Percentiles rank a stretch among this genome's conserved stretches.
Evolutionary conservation across 225 moss, liverwort and hornwort species (phyloP).

Genomic region (Rhytidiadelphus loreus): DNA sequence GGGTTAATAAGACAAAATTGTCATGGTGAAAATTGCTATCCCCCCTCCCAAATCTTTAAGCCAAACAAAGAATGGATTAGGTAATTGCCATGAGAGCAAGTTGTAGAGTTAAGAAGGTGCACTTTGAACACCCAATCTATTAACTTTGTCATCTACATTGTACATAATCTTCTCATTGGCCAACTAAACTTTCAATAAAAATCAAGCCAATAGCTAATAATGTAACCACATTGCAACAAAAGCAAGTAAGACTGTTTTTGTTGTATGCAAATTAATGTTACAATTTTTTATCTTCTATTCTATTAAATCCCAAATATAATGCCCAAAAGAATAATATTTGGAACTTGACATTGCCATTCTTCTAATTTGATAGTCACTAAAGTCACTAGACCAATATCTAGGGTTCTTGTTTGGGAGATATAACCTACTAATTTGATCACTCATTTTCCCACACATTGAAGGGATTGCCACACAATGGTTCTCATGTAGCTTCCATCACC

Average conservation of each 20-base stretch:
- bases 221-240: not conserved
- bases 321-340: fast-evolving
- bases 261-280: not conserved
- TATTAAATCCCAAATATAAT: not conserved
- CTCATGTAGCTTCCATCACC: not conserved
- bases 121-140: not conserved
- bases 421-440: not conserved
- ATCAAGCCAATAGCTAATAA: too few relatives aligned
- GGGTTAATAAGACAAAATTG: fast-evolving
- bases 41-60: not conserved
- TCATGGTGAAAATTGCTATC: not conserved
- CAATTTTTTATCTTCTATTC: not conserved
- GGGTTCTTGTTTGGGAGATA: fast-evolving
- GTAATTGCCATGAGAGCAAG: fast-evolving
- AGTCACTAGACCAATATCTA: not conserved
- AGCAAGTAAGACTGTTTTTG: too few relatives aligned
- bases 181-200: not conserved
- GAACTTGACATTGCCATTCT: not conserved
- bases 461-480: fast-evolving
- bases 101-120: too few relatives aligned
- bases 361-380: not conserved
- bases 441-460: not conserved
- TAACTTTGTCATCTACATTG: not conserved
- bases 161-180: not conserved
- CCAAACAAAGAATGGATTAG: too few relatives aligned